Conservation (phyloP, 495 filamentous ascomycete species). For the Neurospora sp. region DNA sequence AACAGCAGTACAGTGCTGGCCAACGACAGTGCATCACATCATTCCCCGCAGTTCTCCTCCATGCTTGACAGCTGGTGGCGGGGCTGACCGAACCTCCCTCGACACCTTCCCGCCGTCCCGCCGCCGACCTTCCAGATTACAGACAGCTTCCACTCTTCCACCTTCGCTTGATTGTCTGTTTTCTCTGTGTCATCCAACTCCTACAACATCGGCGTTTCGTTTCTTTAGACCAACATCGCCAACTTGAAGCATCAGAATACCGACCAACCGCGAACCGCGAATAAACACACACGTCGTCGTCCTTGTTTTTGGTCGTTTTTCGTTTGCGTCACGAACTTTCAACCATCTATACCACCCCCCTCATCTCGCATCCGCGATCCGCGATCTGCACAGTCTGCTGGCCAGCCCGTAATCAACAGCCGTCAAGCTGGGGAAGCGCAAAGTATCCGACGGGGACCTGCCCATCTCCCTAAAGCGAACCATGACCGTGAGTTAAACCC, state of each 20-base stretch:
- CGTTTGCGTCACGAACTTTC: background rate
- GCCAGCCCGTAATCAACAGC: background rate
- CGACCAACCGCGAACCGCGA: background rate
- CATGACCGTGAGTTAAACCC: conserved; percentile 61
- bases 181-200: background rate
- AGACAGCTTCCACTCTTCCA: background rate
- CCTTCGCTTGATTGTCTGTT: background rate
- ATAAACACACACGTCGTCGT: background rate
- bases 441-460: conserved; percentile 65
- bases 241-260: background rate
- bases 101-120: background rate
- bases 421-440: conserved; percentile 68
- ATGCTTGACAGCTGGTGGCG: conserved; percentile 7
- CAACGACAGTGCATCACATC: conserved; percentile 8
- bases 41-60: conserved; percentile 1
- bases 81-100: conserved; percentile 7
- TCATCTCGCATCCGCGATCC: background rate
- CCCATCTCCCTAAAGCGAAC: conserved; percentile 66
- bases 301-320: background rate
- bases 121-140: background rate
- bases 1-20: background rate
- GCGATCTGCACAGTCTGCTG: background rate
- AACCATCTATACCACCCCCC: background rate
- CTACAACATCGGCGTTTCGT: background rate
- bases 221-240: background rate